Base-by-base conservation (phyloP, 2,329 filamentous ascomycete species). In the Cytospora mali region DNA sequence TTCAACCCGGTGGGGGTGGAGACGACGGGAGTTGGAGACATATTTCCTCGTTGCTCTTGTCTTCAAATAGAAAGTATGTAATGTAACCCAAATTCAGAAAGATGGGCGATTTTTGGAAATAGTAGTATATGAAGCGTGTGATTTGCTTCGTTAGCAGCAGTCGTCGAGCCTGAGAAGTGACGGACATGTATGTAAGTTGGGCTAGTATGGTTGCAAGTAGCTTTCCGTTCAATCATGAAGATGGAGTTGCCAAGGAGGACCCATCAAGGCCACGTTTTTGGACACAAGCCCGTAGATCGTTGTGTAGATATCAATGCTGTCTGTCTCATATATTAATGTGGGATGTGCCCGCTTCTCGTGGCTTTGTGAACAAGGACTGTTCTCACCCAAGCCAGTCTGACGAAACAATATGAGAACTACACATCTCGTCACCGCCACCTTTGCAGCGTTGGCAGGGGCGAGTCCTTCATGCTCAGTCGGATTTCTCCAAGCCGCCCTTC, bases 401-500 rank as follows among this genome's bases (percentile, higher is more conserved):
- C 4, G 13, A n/a, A 23, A 46, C 27, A 46, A 29, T 18, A 60
- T 60, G 58, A 60, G 23, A 21, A 28, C 3, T 9, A 13, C 33
- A 33, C 18, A 52, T 27, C 31, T 60, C 21, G 25, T 53, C 35
- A 60, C 27, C 21, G 50, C 35, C 50, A 18, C 18, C 21, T 23
- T 21, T 16, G 39, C 28, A 10, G 28, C 49, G 18, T 6, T 54
- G 49, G 51, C 58, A 29, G 35, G 46, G 14, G 27, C 62, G 11
- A 28, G 35, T 7, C 25, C 53, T 7, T 21, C 58, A 3, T 65
- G 63, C 52, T 60, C 63, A 7, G 48, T 60, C 29, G 61, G 31
- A 4, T 66, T 69, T 21, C 68, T 74, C 50, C 63, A 67, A 10
- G 52, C 48, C 10, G 48, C 69, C 21, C 66, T 75, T 5, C 70